These are phyloP conservation scores for Amanita rimosa DNA, from an alignment of 768 basidiomycete genomes.

Conservation along the genomic window DNA sequence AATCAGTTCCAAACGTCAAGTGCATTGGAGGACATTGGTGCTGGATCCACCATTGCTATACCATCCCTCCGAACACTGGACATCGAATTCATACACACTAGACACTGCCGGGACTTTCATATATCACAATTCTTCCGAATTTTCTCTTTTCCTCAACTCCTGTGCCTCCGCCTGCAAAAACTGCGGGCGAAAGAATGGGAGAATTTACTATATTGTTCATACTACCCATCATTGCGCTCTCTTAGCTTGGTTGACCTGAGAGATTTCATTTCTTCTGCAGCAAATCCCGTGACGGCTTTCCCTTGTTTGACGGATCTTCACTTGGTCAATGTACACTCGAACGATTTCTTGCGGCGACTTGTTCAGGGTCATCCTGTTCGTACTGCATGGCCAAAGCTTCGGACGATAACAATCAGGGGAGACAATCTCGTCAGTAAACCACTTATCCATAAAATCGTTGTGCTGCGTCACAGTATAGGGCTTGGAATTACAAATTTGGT, in stretches of 20 bases:
- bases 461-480: conserved; percentile 9
- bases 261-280: conserved; percentile 7
- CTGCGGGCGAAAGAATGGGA: conserved; percentile 5
- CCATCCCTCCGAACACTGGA: conserved; percentile 15
- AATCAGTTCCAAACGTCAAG: conserved; percentile 12
- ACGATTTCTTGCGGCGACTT: conserved; percentile 15
- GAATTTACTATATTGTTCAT: conserved; percentile 5
- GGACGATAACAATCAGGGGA: conserved; percentile 12
- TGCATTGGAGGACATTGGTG: conserved; percentile 9
- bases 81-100: conserved; percentile 10
- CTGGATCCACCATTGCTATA: conserved; percentile 9
- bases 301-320: conserved; percentile 15
- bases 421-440: conserved; percentile 16
- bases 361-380: neutral
- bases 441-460: conserved; percentile 17
- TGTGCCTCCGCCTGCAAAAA: neutral
- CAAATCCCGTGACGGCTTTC: conserved; percentile 13
- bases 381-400: conserved; percentile 13
- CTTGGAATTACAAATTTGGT: neutral
- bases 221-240: conserved; percentile 3
- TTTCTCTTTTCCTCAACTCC: conserved; percentile 1
- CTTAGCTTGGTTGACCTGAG: conserved; percentile 15
- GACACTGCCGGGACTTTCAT: conserved; percentile 5
- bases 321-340: conserved; percentile 13
- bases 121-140: conserved; percentile 15